Evolutionary conservation across 768 basidiomycete species (phyloP), one percentile per base, ranked within the genome.

Genomic region (Hericium alpestre): DNA sequence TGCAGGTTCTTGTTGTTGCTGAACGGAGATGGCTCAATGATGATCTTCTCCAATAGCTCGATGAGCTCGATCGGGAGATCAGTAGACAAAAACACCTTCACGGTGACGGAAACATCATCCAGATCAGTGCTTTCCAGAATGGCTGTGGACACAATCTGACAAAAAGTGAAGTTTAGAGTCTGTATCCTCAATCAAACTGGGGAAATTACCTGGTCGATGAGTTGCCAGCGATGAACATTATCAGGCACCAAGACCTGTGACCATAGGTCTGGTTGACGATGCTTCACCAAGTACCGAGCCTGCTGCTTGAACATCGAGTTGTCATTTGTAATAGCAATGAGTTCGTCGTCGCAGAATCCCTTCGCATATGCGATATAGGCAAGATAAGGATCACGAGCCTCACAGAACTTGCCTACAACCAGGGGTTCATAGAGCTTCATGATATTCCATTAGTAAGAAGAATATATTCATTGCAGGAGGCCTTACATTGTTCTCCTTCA

Each of bases 291-390:
- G 73, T 99, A 99, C 27, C 96, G 87, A 54, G 96, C 91, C 72
- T 98, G 96, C 66, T 99, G 95, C 73, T 98, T 99, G 81, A 94
- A 99, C 96, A 99, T 99, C 12, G 93, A 86, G 75, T 99, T 99
- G 63, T 95, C 94, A 68, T 98, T 98, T 51, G 96, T 98, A 70
- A 99, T 95, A 20, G 83, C 71, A 66, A 99, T 94, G 58, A 99
- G 81, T 71, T 99, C 96, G 5, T 98, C 93, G 62, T 99, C 96
- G 68, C 96, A 99, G 72, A 97, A 88, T 57, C 96, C 96, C 70
- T 98, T 98, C 39, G 96, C 96, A 67, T 98, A 99, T 0, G 96
- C 96, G 64, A 99, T 98, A 73, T 95, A 99, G 22, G 96, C 96
- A 58, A 99, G 78, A 74, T 96, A 97, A 1, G 96, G 96, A 69